phyloP scores from a whole-genome alignment of 169 alveolate species.

The Fabrea salina region DNA sequence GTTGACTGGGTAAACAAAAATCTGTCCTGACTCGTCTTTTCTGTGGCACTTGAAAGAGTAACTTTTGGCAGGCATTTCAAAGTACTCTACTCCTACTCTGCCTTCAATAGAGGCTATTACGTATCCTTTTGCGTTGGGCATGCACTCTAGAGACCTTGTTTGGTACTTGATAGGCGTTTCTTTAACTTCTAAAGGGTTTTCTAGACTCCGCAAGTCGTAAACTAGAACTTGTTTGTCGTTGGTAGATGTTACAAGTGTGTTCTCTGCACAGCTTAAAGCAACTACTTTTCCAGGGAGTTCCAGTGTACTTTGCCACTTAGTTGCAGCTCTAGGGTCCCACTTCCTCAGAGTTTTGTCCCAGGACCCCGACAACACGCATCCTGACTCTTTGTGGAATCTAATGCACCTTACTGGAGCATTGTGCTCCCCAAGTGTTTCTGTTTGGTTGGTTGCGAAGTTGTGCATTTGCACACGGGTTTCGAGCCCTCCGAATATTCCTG shows the following conservation, averaged over 20 bases:
- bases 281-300: slow-evolving; percentile 28
- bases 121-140: slow-evolving; percentile 36
- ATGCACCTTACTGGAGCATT: slow-evolving; percentile 27
- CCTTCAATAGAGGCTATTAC: slow-evolving; percentile 49
- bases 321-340: slow-evolving; percentile 34
- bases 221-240: slow-evolving; percentile 25
- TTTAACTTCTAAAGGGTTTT: slow-evolving; percentile 7
- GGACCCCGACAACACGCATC: slow-evolving; percentile 31
- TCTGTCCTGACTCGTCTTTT: slow-evolving; percentile 24
- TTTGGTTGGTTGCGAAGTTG: not conserved
- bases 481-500: slow-evolving; percentile 24
- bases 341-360: slow-evolving; percentile 38
- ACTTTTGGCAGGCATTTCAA: slow-evolving; percentile 22
- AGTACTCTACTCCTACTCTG: slow-evolving; percentile 41
- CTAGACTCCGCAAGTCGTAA: slow-evolving; percentile 30
- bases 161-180: slow-evolving; percentile 36
- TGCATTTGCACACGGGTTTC: slow-evolving; percentile 17
- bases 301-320: slow-evolving; percentile 10
- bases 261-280: not conserved
- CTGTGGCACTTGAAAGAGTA: slow-evolving; percentile 44
- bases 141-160: slow-evolving; percentile 30
- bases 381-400: not conserved
- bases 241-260: slow-evolving; percentile 17
- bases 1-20: slow-evolving; percentile 48
- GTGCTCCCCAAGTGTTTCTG: slow-evolving; percentile 31